A percentile compares a stretch with the other conserved stretches of the same genome.
Conservation (phyloP, 2,329 filamentous ascomycete species). For the Decorospora gaudefroyi region DNA sequence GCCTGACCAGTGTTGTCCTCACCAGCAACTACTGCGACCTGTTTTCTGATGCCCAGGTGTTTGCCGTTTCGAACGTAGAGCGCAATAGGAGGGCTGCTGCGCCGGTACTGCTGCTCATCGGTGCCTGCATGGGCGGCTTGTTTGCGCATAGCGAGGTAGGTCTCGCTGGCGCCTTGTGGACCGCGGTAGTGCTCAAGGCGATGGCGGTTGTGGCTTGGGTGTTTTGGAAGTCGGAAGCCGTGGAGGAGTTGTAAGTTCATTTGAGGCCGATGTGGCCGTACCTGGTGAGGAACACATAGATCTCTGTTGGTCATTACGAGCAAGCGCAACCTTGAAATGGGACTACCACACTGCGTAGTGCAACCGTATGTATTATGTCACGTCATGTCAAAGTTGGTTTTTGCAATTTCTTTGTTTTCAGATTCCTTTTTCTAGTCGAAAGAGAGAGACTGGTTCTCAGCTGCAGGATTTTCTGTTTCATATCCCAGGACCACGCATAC, state of each 20-base stretch:
- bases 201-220: slow-evolving; percentile 49
- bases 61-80: slow-evolving; percentile 55
- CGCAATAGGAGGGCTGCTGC: slow-evolving; percentile 59
- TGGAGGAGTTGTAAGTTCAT: background rate
- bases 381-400: too few species aligned
- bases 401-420: too few species aligned
- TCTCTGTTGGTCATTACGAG: background rate
- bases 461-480: too few species aligned
- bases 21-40: slow-evolving; percentile 83
- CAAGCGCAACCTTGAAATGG: too few species aligned
- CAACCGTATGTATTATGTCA: too few species aligned
- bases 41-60: slow-evolving; percentile 66
- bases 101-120: slow-evolving; percentile 57
- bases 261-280: background rate
- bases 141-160: slow-evolving; percentile 59
- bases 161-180: slow-evolving; percentile 58
- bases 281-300: background rate
- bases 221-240: slow-evolving; percentile 48
- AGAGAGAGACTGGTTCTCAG: too few species aligned
- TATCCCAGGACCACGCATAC: too few species aligned
- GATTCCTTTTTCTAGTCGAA: too few species aligned
- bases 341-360: too few species aligned
- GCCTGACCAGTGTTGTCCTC: slow-evolving; percentile 76
- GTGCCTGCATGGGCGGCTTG: slow-evolving; percentile 60
- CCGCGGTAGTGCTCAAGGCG: slow-evolving; percentile 49